These are phyloP conservation scores for Candida succiphila DNA, from an alignment of 805 yeast species.

Conservation along the genomic window DNA sequence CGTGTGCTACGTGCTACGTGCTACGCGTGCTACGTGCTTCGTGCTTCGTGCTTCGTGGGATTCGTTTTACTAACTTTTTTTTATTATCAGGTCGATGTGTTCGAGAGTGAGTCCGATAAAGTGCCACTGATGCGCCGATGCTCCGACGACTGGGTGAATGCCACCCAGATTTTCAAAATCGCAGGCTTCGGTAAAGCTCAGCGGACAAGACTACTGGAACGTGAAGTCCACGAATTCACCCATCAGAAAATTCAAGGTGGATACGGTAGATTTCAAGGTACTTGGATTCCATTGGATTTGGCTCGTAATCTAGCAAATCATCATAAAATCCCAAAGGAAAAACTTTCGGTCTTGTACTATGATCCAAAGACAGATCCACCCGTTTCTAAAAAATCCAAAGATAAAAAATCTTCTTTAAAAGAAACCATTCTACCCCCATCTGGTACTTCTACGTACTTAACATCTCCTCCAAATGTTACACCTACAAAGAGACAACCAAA, in stretches of 20 bases:
- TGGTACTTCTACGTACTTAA: background rate
- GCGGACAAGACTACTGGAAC: slow-evolving; percentile 66
- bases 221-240: slow-evolving; percentile 53
- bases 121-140: slow-evolving; percentile 85
- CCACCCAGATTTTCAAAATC: slow-evolving; percentile 71
- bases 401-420: slow-evolving; percentile 4
- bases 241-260: slow-evolving; percentile 84
- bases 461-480: too few species aligned
- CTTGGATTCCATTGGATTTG: slow-evolving; percentile 69
- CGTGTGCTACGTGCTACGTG: background rate
- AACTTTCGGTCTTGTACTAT: slow-evolving; percentile 46
- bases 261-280: slow-evolving; percentile 76
- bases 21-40: background rate
- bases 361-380: slow-evolving; percentile 37
- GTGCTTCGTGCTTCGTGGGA: background rate
- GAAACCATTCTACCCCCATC: too few species aligned
- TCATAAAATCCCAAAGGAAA: slow-evolving; percentile 39
- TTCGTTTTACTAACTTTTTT: background rate
- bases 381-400: slow-evolving; percentile 10
- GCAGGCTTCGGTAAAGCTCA: slow-evolving; percentile 74
- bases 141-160: slow-evolving; percentile 88
- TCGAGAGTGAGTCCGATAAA: slow-evolving; percentile 56
- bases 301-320: slow-evolving; percentile 49
- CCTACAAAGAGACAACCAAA: too few species aligned
- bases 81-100: slow-evolving; percentile 30